These are phyloP conservation scores for Rutstroemia sp. DNA, from an alignment of 2,329 filamentous ascomycete species.

Conservation along the genomic window DNA sequence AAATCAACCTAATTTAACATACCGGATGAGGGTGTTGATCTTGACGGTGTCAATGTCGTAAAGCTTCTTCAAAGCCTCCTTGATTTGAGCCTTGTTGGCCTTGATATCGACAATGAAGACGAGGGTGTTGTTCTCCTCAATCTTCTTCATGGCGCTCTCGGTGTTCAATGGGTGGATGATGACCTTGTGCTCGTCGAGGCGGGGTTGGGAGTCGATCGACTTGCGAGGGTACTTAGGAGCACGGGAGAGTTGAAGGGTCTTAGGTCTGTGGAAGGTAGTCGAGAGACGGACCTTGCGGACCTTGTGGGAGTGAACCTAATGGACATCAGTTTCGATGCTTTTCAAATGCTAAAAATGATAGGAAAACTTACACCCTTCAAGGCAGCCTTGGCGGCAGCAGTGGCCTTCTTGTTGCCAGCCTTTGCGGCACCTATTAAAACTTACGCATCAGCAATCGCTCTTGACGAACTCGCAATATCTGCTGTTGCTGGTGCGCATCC, in stretches of 20 bases:
- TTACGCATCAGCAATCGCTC: slow-evolving; percentile 66
- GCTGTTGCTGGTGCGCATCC: slow-evolving; percentile 50
- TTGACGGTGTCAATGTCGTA: slow-evolving; percentile 98
- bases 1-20: slow-evolving; percentile 31
- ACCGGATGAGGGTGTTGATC: slow-evolving; percentile 99
- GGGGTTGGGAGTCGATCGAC: slow-evolving; percentile 80
- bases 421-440: slow-evolving; percentile 45
- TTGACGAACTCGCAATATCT: slow-evolving; percentile 68
- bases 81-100: slow-evolving; percentile 99
- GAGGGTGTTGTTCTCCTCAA: slow-evolving; percentile 99
- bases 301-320: slow-evolving; percentile 70
- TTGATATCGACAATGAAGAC: slow-evolving; percentile 96
- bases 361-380: slow-evolving; percentile 78
- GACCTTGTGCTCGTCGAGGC: slow-evolving; percentile 96
- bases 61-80: slow-evolving; percentile 95
- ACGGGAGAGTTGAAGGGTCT: slow-evolving; percentile 88
- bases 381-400: slow-evolving; percentile 89
- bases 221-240: slow-evolving; percentile 95
- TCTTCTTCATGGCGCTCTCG: slow-evolving; percentile 99
- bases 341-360: slow-evolving; percentile 34
- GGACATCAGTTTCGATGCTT: slow-evolving; percentile 18
- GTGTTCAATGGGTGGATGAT: slow-evolving; percentile 98
- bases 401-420: slow-evolving; percentile 74
- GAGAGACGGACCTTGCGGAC: slow-evolving; percentile 85
- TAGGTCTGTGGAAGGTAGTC: slow-evolving; percentile 95